Evolutionary conservation across 495 filamentous ascomycete species (phyloP), one percentile per base, ranked within the genome.

Genomic region (Penicillium chermesinum): DNA sequence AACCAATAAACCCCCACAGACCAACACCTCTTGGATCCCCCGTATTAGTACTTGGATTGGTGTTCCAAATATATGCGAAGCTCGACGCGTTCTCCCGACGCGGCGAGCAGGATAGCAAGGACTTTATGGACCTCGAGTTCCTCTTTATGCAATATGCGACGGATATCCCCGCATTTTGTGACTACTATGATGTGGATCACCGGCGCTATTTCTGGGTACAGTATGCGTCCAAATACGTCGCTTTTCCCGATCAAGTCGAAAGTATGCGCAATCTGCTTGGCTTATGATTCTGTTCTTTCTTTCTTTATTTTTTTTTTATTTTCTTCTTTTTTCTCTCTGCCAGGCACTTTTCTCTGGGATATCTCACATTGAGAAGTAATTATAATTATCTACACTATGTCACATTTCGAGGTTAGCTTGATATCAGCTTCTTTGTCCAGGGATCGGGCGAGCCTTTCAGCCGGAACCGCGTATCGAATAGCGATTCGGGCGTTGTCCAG

Each of bases 391-490:
- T 49, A 39, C 12, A 38, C 44, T 49, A 46, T 56, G 47, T 44
- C 21, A 47, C 25, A 38, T 41, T 51, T 45, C 41, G 22, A 38
- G 41, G 41, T 25, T 56, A 55, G 38, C 44, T 53, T 41, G 53
- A 59, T 41, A 55, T 56, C 19, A 52, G 53, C 37, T 59, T 59
- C 46, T 55, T 52, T 10, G 60, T 63, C 60, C 60, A 63, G 13
- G 57, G 60, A 43, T 63, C 60, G 22, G 60, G 57, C 19, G 57
- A 51, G 38, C 52, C 60, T 52, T 51, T 60, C 14, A 63, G 33
- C 40, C 60, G 60, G 39, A 60, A 60, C 41, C 58, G 60, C 32
- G 60, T 63, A 22, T 57, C 52, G 40, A 63, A 63, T 21, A 63
- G 38, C 32, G 50, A 36, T 16, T 60, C 50, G 21, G 60, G 60